Evolutionary conservation across 495 filamentous ascomycete species (phyloP).

Genomic region (Evernia prunastri): DNA sequence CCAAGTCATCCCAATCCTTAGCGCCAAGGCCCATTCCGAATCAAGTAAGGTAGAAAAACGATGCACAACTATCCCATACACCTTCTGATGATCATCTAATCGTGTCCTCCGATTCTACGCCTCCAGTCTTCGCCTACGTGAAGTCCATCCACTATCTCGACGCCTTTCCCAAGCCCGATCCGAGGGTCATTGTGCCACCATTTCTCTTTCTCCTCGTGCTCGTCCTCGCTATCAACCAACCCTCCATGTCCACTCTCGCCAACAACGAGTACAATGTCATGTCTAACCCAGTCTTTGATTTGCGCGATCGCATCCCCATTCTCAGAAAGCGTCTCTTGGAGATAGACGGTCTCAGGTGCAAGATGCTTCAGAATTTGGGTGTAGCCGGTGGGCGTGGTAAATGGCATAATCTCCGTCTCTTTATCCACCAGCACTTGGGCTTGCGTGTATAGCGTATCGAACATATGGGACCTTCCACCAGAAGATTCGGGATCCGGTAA

Average conservation of each 20-base stretch:
- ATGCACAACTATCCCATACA: neutral
- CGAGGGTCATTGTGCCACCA: constrained; percentile 83
- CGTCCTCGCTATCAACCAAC: constrained; percentile 84
- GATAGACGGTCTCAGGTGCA: constrained; percentile 73
- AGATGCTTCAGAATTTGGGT: constrained; percentile 80
- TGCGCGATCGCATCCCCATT: constrained; percentile 62
- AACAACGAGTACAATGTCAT: constrained; percentile 78
- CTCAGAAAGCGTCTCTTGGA: constrained; percentile 71
- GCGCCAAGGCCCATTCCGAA: neutral
- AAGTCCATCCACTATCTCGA: constrained; percentile 76
- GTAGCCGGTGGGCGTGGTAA: constrained; percentile 69
- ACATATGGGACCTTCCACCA: constrained; percentile 42
- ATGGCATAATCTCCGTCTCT: constrained; percentile 78
- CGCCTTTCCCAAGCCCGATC: constrained; percentile 76
- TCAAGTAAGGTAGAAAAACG: constrained; percentile 7
- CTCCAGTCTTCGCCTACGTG: constrained; percentile 78
- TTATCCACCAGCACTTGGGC: constrained; percentile 71
- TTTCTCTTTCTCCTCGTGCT: constrained; percentile 52
- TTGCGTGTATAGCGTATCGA: constrained; percentile 69
- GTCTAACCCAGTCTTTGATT: constrained; percentile 77
- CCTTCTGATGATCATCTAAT: constrained; percentile 42
- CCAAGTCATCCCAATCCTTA: neutral
- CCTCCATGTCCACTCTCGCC: constrained; percentile 78
- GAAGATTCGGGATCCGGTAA: constrained; percentile 39
- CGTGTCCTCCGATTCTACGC: constrained; percentile 62